Percentiles rank a stretch among this genome's conserved stretches.
Conservation (phyloP, 441 rosid genomes). For the Kokia cookei region DNA sequence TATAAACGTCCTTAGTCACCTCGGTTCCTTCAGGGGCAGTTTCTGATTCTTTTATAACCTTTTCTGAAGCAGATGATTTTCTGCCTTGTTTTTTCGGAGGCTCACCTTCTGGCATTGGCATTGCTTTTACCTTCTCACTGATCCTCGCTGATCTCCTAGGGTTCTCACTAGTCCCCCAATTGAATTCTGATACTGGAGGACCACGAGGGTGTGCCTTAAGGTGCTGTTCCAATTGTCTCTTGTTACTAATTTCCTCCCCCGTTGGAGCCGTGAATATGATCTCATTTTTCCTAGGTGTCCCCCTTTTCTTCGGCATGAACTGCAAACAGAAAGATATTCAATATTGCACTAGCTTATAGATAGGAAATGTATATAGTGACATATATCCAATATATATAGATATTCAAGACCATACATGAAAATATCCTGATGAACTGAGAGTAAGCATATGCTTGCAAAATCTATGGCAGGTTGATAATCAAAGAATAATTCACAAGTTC, state of each 20-base stretch:
- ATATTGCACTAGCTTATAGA: not conserved
- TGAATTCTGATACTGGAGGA: conserved; percentile 31
- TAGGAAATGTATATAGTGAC: not conserved
- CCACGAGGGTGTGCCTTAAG: conserved; percentile 41
- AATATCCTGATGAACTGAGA: not conserved
- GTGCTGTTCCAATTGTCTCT: conserved; percentile 41
- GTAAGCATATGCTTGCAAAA: not conserved
- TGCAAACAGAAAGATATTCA: conserved; percentile 17
- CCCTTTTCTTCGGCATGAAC: conserved; percentile 34
- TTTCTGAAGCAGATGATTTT: conserved; percentile 31
- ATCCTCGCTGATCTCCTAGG: conserved; percentile 50
- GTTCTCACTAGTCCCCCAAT: conserved; percentile 45
- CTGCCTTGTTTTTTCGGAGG: conserved; percentile 32
- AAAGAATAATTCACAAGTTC: not conserved
- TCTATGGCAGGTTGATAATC: not conserved
- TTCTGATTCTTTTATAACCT: conserved; percentile 33
- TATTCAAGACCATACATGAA: not conserved
- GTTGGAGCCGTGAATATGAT: conserved; percentile 40
- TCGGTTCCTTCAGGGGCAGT: conserved; percentile 23
- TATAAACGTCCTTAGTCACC: conserved; percentile 24
- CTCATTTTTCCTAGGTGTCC: conserved; percentile 37
- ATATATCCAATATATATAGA: not conserved
- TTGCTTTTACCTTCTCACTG: conserved; percentile 31
- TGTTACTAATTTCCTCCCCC: conserved; percentile 38
- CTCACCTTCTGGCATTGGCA: conserved; percentile 27